A percentile compares a stretch with the other conserved stretches of the same genome.
These are phyloP conservation scores for Huntiella abstrusa DNA, from an alignment of 2,329 filamentous ascomycete species.

Conservation along the genomic window DNA sequence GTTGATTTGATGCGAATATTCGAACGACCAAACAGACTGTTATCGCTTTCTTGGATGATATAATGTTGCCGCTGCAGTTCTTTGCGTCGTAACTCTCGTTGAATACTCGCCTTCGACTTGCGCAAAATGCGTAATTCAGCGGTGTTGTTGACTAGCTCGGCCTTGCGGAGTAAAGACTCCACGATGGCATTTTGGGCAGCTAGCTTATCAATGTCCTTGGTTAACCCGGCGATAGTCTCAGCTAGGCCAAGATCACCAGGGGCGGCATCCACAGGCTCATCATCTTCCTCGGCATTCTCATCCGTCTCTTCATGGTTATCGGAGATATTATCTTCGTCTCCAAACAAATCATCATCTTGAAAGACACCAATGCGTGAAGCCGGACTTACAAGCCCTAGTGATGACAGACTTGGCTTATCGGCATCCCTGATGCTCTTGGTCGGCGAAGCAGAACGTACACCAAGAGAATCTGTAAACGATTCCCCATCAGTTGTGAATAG, in stretches of 20 bases:
- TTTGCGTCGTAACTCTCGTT: constrained; percentile 81
- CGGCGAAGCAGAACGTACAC: constrained; percentile 18
- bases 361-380: constrained; percentile 84
- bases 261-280: constrained; percentile 82
- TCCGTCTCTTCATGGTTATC: constrained; percentile 67
- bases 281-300: constrained; percentile 39
- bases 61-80: constrained; percentile 95
- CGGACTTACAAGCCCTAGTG: constrained; percentile 73
- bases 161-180: constrained; percentile 79
- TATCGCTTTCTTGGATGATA: constrained; percentile 92
- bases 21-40: constrained; percentile 83
- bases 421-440: constrained; percentile 25
- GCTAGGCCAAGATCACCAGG: constrained; percentile 85
- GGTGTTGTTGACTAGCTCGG: constrained; percentile 90
- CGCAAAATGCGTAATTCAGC: constrained; percentile 79
- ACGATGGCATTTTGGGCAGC: constrained; percentile 76
- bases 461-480: constrained; percentile 43
- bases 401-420: constrained; percentile 73
- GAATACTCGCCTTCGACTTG: constrained; percentile 85
- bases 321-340: constrained; percentile 66
- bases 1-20: constrained; percentile 81
- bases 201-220: constrained; percentile 76
- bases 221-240: constrained; percentile 79
- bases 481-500: constrained; percentile 16
- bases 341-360: constrained; percentile 80